Conservation (phyloP, 768 basidiomycete genomes). For the Hydnum rufescens region DNA sequence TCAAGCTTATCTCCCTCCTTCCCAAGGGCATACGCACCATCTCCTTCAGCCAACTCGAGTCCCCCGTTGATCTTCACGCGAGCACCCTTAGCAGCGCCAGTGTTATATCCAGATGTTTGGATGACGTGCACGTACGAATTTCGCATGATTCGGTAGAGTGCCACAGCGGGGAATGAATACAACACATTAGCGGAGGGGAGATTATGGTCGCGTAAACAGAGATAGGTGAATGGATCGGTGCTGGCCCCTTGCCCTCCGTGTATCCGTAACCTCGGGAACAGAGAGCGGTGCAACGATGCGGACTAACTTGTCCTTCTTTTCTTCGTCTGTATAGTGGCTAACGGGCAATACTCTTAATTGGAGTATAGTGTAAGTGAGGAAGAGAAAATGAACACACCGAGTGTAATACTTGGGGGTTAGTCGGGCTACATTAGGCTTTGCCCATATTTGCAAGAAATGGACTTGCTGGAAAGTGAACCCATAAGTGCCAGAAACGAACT, state of each 20-base stretch:
- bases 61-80: conserved; percentile 5
- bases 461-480: conserved; percentile 14
- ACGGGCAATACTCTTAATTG: too few species aligned
- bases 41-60: conserved; percentile 9
- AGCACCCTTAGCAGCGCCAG: conserved; percentile 29
- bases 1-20: too few species aligned
- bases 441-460: conserved; percentile 60
- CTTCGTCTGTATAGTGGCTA: conserved; percentile 61
- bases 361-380: too few species aligned
- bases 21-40: conserved; percentile 7
- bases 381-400: too few species aligned
- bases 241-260: too few species aligned
- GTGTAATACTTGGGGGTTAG: conserved; percentile 73
- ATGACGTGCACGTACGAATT: conserved; percentile 76
- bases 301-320: conserved; percentile 56
- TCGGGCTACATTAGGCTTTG: conserved; percentile 24
- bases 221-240: conserved; percentile 32
- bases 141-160: conserved; percentile 14
- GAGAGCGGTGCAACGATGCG: conserved; percentile 61
- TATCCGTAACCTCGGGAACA: conserved; percentile 18
- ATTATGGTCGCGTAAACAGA: conserved; percentile 60
- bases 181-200: conserved; percentile 22
- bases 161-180: conserved; percentile 31
- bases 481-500: too few species aligned
- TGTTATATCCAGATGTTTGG: conserved; percentile 67